Percentiles rank a stretch among this genome's conserved stretches.
Evolutionary conservation across 2,329 filamentous ascomycete genomes (phyloP).

Genomic region (Ascosphaera aggregata): DNA sequence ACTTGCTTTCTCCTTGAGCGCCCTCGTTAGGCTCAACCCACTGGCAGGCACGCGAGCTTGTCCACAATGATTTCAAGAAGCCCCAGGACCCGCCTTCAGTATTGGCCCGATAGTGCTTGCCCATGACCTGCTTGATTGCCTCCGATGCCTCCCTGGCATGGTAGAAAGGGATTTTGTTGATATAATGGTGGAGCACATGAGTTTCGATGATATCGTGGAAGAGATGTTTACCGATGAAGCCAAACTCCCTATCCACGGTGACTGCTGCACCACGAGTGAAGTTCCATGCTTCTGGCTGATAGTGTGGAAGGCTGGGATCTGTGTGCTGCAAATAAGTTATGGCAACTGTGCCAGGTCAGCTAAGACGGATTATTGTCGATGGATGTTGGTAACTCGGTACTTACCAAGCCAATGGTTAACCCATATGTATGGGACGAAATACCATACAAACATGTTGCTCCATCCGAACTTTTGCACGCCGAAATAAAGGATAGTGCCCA

Average conservation of each 20-base stretch:
- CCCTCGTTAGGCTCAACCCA: conserved; percentile 87
- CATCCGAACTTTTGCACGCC: conserved; percentile 61
- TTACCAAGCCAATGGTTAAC: conserved; percentile 97
- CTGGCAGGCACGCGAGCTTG: conserved; percentile 65
- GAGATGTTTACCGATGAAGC: conserved; percentile 75
- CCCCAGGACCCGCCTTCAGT: conserved; percentile 52
- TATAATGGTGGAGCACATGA: conserved; percentile 93
- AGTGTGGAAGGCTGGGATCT: conserved; percentile 82
- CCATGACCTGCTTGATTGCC: conserved; percentile 89
- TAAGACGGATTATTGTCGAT: not conserved
- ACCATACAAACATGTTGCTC: conserved; percentile 80
- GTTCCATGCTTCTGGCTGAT: conserved; percentile 68
- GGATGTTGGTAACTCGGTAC: conserved; percentile 14
- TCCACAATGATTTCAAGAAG: conserved; percentile 69
- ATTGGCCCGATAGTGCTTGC: conserved; percentile 77
- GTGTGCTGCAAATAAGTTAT: conserved; percentile 98
- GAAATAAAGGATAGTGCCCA: conserved; percentile 35
- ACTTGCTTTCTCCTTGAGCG: conserved; percentile 56
- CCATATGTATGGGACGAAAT: conserved; percentile 86
- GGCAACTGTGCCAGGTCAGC: conserved; percentile 36
- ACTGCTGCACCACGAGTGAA: conserved; percentile 83
- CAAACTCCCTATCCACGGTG: conserved; percentile 92
- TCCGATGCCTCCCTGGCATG: conserved; percentile 85
- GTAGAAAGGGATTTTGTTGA: conserved; percentile 92
- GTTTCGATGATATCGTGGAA: conserved; percentile 96